Evolutionary conservation across 345 rosid species (phyloP).

Genomic region (Syzygium grande): DNA sequence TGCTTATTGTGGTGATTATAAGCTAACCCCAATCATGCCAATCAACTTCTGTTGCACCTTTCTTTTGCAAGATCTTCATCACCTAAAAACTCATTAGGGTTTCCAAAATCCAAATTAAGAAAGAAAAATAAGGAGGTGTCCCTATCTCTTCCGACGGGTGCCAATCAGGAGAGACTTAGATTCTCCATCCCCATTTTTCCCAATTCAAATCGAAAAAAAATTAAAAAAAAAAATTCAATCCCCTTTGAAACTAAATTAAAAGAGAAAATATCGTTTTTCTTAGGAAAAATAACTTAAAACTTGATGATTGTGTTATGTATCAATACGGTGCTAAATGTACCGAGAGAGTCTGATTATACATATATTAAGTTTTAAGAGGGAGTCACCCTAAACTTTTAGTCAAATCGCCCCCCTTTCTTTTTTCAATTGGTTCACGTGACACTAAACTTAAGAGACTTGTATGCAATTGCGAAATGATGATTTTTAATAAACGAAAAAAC

Average conservation of each 20-base stretch:
- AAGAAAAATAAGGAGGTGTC: not conserved
- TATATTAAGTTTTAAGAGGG: not conserved
- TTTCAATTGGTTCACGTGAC: not conserved
- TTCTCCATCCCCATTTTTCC: not conserved
- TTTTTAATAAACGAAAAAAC: not conserved
- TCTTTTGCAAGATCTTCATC: not conserved
- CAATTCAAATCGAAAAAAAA: rapidly evolving
- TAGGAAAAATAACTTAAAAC: not conserved
- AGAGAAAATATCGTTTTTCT: rapidly evolving
- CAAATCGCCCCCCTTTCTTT: not conserved
- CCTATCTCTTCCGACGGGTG: not conserved
- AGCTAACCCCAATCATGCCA: constrained; percentile 23
- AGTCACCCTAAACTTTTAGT: not conserved
- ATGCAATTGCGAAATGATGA: not conserved
- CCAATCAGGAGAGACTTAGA: not conserved
- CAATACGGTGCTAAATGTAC: not conserved
- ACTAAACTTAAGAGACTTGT: not conserved
- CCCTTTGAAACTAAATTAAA: not conserved
- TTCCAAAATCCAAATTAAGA: not conserved
- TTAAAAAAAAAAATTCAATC: rapidly evolving
- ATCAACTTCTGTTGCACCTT: not conserved
- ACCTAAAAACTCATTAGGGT: not conserved
- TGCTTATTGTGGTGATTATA: constrained; percentile 27
- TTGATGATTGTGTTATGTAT: not conserved
- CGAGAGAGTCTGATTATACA: not conserved